These are phyloP conservation scores for Uncinocarpus reesii DNA, from an alignment of 2,329 filamentous ascomycete genomes.

Conservation along the genomic window DNA sequence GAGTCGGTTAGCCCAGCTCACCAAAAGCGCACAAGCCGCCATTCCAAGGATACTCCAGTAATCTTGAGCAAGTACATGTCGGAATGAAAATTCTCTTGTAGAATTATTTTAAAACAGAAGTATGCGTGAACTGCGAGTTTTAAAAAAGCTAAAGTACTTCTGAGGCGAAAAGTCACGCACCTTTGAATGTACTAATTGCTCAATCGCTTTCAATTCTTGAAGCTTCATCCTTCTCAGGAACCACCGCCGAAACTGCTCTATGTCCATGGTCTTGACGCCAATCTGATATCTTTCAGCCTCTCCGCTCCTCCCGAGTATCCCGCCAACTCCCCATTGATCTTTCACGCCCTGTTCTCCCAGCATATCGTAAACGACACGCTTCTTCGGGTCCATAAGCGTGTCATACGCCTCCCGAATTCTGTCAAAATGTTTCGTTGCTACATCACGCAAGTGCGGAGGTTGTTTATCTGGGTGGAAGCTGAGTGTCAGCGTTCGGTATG, in stretches of 20 bases:
- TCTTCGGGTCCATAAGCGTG: constrained; percentile 33
- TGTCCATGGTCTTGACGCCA: constrained; percentile 30
- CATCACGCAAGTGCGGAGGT: constrained; percentile 29
- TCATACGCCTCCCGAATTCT: constrained; percentile 35
- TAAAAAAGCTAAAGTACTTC: background rate
- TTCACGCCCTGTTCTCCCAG: constrained; percentile 34
- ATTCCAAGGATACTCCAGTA: no score
- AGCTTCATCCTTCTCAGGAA: constrained; percentile 34
- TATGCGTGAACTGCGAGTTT: background rate
- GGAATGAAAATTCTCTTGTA: background rate
- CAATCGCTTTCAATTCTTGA: constrained; percentile 29
- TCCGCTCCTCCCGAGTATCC: constrained; percentile 26
- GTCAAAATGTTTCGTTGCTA: constrained; percentile 31
- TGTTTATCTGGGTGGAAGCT: constrained; percentile 41
- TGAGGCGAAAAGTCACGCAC: constrained; percentile 22
- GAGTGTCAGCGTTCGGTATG: constrained; percentile 35
- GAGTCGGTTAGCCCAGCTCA: background rate
- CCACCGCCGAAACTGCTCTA: constrained; percentile 34
- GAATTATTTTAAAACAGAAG: background rate
- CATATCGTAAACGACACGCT: constrained; percentile 36
- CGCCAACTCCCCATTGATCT: constrained; percentile 29
- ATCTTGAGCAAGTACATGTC: no score
- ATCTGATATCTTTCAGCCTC: constrained; percentile 26
- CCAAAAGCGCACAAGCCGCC: no score
- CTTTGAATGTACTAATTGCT: constrained; percentile 30